phyloP scores from a whole-genome alignment of 148 eudicot species.

The Fagopyrum tataricum region DNA sequence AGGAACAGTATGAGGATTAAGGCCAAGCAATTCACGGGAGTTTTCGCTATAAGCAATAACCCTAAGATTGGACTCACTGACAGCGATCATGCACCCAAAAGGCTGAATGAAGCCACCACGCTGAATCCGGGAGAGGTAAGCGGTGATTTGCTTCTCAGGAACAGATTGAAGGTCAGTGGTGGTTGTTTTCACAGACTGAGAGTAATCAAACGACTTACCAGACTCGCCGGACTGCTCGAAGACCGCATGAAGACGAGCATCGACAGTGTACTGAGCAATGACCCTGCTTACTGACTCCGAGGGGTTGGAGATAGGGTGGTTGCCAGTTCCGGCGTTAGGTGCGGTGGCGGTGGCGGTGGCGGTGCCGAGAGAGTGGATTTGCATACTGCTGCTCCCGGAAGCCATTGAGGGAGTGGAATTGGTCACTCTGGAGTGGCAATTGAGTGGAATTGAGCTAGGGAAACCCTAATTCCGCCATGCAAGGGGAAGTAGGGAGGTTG shows the following conservation, averaged over 20 bases:
- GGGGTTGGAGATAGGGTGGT: conserved; percentile 10
- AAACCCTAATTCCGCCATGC: conserved; percentile 11
- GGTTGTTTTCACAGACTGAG: conserved; percentile 46
- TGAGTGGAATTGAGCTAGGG: not conserved
- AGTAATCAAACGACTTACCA: conserved; percentile 77
- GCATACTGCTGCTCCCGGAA: conserved; percentile 11
- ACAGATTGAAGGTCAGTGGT: conserved; percentile 26
- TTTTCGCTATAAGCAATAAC: conserved; percentile 72
- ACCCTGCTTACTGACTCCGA: conserved; percentile 54
- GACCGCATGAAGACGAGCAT: conserved; percentile 76
- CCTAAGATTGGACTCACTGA: conserved; percentile 45
- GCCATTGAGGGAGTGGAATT: not conserved
- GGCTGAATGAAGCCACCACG: conserved; percentile 87
- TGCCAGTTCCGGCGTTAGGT: not conserved
- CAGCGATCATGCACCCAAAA: conserved; percentile 75
- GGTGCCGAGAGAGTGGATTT: not conserved
- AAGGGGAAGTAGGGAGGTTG: not conserved
- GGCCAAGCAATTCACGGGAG: conserved; percentile 54
- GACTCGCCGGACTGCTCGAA: conserved; percentile 70
- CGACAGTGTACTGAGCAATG: conserved; percentile 61
- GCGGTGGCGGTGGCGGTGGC: not conserved
- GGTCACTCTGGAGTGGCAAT: not conserved
- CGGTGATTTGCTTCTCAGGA: conserved; percentile 68
- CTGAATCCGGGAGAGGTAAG: conserved; percentile 75
- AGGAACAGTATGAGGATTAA: conserved; percentile 61